Evolutionary conservation across 306 rosid species (phyloP).

Genomic region (Pyrus betulifolia): DNA sequence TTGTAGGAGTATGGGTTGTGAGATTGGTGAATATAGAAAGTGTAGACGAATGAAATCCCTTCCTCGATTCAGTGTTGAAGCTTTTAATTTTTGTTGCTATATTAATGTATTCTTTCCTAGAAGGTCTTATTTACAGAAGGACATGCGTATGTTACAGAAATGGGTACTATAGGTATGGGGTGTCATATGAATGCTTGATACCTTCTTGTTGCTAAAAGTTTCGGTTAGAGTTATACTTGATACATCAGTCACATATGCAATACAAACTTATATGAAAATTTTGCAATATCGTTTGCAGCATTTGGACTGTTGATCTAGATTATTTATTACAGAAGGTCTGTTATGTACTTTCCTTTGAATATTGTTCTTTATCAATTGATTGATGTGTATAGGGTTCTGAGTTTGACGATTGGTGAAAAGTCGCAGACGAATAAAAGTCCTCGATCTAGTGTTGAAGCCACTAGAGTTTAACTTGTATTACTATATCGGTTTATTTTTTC

Average conservation of each 20-base stretch:
- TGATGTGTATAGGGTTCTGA: neutral
- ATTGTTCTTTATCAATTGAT: neutral
- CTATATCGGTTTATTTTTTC: neutral
- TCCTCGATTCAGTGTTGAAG: neutral
- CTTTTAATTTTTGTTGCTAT: neutral
- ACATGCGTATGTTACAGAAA: neutral
- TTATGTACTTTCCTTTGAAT: slow-evolving; percentile 13
- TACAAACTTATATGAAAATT: slow-evolving; percentile 5
- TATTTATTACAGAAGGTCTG: slow-evolving; percentile 66
- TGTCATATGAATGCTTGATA: neutral
- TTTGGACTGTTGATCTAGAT: slow-evolving; percentile 93
- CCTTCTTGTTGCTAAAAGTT: neutral
- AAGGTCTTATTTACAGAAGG: neutral
- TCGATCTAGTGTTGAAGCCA: neutral
- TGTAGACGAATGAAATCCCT: neutral
- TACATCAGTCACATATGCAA: neutral
- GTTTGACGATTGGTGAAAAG: slow-evolving; percentile 3
- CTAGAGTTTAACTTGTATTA: neutral
- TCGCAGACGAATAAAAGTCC: neutral
- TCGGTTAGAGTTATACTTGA: neutral
- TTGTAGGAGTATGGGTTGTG: slow-evolving; percentile 3
- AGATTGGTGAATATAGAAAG: neutral
- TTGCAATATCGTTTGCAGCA: slow-evolving; percentile 48
- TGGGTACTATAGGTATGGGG: neutral
- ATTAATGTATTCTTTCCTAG: neutral